Evolutionary conservation across 108 stramenopile genomes (phyloP).

Genomic region (Cylindrotheca fusiformis): DNA sequence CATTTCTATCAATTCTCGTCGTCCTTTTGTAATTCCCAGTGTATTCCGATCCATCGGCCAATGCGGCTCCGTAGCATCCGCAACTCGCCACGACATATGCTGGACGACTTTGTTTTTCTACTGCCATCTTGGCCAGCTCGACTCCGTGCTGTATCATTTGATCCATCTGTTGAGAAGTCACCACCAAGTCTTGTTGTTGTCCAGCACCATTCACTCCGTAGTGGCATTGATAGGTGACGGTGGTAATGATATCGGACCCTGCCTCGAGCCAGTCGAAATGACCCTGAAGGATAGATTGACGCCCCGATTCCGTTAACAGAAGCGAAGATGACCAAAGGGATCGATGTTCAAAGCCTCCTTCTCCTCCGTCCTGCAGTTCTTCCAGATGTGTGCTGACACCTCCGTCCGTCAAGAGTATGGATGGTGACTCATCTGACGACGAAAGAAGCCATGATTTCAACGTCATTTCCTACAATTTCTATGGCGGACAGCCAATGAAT

Average conservation of each 20-base stretch:
- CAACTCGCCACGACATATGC: conserved; percentile 44
- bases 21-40: conserved; percentile 39
- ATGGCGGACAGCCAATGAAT: too few relatives aligned
- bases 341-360: conserved; percentile 32
- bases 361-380: conserved; percentile 7
- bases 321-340: conserved; percentile 59
- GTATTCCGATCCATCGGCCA: conserved; percentile 67
- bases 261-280: conserved; percentile 51
- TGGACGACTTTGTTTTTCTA: not conserved
- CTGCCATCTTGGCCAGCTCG: conserved; percentile 34
- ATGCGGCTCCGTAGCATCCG: conserved; percentile 55
- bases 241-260: conserved; percentile 48
- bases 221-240: conserved; percentile 69
- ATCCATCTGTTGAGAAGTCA: conserved; percentile 18
- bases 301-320: conserved; percentile 31
- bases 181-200: conserved; percentile 3
- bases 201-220: conserved; percentile 13
- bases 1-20: conserved; percentile 5
- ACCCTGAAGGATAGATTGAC: conserved; percentile 32
- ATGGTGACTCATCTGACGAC: not conserved
- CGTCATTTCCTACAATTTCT: not conserved
- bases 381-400: conserved; percentile 58
- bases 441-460: conserved; percentile 10
- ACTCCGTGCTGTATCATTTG: conserved; percentile 37
- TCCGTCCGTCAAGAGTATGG: conserved; percentile 56